Evolutionary conservation across 2,329 filamentous ascomycete species (phyloP).

Genomic region (Dothistroma septosporum): DNA sequence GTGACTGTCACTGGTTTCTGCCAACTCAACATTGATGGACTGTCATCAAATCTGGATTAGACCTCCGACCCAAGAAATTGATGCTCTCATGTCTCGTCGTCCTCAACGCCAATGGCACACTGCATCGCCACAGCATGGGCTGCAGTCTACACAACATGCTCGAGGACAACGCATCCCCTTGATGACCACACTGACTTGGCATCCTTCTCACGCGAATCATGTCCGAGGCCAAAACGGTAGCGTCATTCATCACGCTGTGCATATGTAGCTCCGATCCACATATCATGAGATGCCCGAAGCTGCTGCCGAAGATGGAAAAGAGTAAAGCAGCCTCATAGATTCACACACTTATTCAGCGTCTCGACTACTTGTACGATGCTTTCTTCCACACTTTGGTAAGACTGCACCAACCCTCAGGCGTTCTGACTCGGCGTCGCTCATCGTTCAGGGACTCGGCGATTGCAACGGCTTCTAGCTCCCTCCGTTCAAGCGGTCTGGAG

Average conservation of each 20-base stretch:
- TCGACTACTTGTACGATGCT: not conserved
- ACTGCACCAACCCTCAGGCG: not conserved
- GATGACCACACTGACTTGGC: not conserved
- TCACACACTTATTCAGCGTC: not conserved
- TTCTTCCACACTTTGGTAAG: not conserved
- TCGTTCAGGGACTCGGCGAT: not conserved
- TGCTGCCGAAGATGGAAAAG: not conserved
- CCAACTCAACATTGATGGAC: too few species aligned
- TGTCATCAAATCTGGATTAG: too few species aligned
- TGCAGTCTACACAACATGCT: not conserved
- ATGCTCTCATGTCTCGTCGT: too few species aligned
- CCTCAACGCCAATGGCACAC: too few species aligned
- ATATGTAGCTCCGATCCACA: not conserved
- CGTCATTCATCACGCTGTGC: not conserved
- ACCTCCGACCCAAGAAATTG: too few species aligned
- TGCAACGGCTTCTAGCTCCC: conserved; percentile 1
- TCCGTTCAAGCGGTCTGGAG: not conserved
- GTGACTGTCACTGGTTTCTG: too few species aligned
- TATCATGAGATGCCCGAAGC: not conserved
- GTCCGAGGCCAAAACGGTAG: not conserved
- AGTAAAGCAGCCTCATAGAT: not conserved
- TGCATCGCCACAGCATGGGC: not conserved
- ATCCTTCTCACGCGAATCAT: not conserved
- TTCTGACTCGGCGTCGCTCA: conserved; percentile 1
- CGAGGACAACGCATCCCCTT: not conserved